Evolutionary conservation across 441 rosid genomes (phyloP).

Genomic region (Monsonia emarginata): DNA sequence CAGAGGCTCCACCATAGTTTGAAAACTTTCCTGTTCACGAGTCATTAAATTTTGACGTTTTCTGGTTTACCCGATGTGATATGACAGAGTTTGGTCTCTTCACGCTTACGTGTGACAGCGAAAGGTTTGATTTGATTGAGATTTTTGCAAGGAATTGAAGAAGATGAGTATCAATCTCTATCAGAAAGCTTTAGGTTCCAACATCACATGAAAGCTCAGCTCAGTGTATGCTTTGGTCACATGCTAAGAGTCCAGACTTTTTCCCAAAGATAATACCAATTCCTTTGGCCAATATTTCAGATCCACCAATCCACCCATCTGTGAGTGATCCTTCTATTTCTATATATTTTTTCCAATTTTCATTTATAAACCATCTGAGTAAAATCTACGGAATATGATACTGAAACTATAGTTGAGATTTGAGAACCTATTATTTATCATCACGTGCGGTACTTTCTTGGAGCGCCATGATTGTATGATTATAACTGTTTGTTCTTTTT

Average conservation of each 20-base stretch:
- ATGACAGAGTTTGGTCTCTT: slow-evolving; percentile 45
- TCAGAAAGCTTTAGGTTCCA: slow-evolving; percentile 3
- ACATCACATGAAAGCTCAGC: slow-evolving; percentile 13
- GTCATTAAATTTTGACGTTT: slow-evolving; percentile 5
- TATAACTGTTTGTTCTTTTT: slow-evolving; percentile 1
- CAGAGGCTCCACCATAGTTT: slow-evolving; percentile 1
- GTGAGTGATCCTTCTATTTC: background rate
- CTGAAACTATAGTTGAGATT: background rate
- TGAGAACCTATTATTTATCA: slow-evolving; percentile 2
- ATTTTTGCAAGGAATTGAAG: slow-evolving; percentile 9
- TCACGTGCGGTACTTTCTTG: slow-evolving; percentile 2
- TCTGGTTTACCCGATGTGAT: background rate
- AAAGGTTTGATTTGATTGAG: slow-evolving; percentile 28
- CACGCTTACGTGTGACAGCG: slow-evolving; percentile 39
- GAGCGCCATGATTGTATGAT: slow-evolving; percentile 12
- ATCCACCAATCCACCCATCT: background rate
- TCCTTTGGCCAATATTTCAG: background rate
- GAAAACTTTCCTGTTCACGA: slow-evolving; percentile 3
- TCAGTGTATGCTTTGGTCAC: slow-evolving; percentile 2
- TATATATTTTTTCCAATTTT: background rate
- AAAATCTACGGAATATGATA: slow-evolving; percentile 2
- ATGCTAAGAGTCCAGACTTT: slow-evolving; percentile 1
- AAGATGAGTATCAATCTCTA: slow-evolving; percentile 3
- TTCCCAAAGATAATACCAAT: background rate
- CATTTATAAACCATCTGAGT: background rate